phyloP scores from a whole-genome alignment of 2,329 filamentous ascomycete species.

The Cladosporium austrohemisphaericum region DNA sequence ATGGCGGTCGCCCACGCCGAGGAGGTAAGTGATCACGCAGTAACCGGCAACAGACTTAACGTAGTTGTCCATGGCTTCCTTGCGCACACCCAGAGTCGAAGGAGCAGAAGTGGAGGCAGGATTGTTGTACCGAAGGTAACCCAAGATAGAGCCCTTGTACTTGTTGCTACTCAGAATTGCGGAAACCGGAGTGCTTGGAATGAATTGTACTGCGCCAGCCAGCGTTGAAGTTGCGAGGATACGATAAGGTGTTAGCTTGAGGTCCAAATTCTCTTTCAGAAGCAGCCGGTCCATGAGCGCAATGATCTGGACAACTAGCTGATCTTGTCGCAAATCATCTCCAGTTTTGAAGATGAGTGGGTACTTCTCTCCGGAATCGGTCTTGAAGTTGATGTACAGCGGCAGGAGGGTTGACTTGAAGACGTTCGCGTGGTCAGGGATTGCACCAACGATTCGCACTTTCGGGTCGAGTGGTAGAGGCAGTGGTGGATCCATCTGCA shows the following conservation, averaged over 20 bases:
- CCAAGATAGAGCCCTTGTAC: slow-evolving; percentile 72
- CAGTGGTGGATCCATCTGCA: slow-evolving; percentile 77
- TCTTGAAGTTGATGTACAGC: slow-evolving; percentile 87
- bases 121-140: slow-evolving; percentile 84
- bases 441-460: slow-evolving; percentile 72
- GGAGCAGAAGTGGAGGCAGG: slow-evolving; percentile 77
- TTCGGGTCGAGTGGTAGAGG: slow-evolving; percentile 85
- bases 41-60: slow-evolving; percentile 95
- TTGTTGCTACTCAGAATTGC: slow-evolving; percentile 67
- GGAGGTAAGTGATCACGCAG: slow-evolving; percentile 96
- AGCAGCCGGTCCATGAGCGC: slow-evolving; percentile 95
- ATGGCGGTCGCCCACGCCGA: slow-evolving; percentile 93
- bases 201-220: slow-evolving; percentile 89
- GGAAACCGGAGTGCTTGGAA: slow-evolving; percentile 75
- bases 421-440: slow-evolving; percentile 80
- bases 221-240: slow-evolving; percentile 89
- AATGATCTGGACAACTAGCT: slow-evolving; percentile 95
- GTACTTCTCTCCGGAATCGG: slow-evolving; percentile 71
- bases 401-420: slow-evolving; percentile 95
- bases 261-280: slow-evolving; percentile 90
- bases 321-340: slow-evolving; percentile 93
- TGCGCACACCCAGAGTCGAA: slow-evolving; percentile 73
- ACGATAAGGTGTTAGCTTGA: slow-evolving; percentile 93
- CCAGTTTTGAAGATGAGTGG: slow-evolving; percentile 96
- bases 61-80: slow-evolving; percentile 91